Conservation (phyloP, 2,329 filamentous ascomycete species). For the Talaromyces sp. region DNA sequence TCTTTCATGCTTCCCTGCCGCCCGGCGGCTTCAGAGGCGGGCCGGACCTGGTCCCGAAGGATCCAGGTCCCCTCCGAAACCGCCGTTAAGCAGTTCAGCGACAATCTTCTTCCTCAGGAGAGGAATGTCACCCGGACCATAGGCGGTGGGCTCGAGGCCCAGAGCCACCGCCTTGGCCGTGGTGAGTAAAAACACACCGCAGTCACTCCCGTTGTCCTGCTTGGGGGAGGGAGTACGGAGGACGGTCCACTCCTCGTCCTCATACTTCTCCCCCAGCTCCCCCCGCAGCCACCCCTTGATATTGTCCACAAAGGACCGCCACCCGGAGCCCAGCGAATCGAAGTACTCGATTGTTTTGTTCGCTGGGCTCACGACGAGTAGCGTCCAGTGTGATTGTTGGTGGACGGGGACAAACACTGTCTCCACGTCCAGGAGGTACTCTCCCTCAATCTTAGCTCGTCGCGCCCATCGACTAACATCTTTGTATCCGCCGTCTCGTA, state of each 20-base stretch:
- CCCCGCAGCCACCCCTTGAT: constrained; percentile 37
- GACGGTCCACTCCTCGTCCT: constrained; percentile 39
- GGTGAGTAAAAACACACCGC: constrained; percentile 45
- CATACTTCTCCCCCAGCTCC: constrained; percentile 35
- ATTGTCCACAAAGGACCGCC: constrained; percentile 25
- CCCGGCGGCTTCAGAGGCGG: neutral
- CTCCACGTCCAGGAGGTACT: constrained; percentile 39
- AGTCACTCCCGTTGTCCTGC: constrained; percentile 44
- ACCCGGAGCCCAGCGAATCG: constrained; percentile 37
- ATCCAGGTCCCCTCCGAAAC: constrained; percentile 37
- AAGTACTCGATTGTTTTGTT: constrained; percentile 43
- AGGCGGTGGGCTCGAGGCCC: constrained; percentile 37
- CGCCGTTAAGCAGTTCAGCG: constrained; percentile 42
- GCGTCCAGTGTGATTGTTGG: constrained; percentile 42
- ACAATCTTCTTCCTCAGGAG: constrained; percentile 41
- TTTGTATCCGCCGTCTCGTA: constrained; percentile 35
- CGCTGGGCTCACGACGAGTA: constrained; percentile 40
- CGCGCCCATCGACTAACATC: constrained; percentile 38
- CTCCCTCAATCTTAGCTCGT: constrained; percentile 43
- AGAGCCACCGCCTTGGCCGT: constrained; percentile 44
- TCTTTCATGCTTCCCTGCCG: neutral
- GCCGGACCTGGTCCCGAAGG: constrained; percentile 15
- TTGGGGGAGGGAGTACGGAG: constrained; percentile 35
- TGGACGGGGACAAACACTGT: constrained; percentile 45
- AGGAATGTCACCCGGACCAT: constrained; percentile 34